These are phyloP conservation scores for Thozetella sp. DNA, from an alignment of 495 filamentous ascomycete species.

Conservation along the genomic window DNA sequence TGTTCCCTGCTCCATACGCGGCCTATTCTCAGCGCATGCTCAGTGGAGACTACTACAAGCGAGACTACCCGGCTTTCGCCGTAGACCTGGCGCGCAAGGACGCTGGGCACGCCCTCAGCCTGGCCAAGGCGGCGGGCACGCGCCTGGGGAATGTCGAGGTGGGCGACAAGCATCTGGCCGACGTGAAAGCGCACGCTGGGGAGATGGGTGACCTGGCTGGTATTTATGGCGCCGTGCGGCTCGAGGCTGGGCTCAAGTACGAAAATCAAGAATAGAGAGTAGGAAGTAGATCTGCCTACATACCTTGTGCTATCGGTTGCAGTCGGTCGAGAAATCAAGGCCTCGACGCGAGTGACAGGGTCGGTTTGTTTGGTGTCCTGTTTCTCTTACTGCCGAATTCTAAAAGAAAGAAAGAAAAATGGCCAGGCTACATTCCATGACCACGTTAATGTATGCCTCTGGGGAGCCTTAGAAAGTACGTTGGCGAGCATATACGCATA, in stretches of 20 bases:
- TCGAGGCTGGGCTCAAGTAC: slow-evolving; percentile 70
- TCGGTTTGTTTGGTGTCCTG: no score
- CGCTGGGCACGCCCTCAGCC: slow-evolving; percentile 67
- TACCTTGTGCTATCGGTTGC: neutral
- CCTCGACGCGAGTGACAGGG: no score
- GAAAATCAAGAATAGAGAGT: slow-evolving; percentile 47
- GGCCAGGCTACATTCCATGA: no score
- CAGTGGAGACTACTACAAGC: slow-evolving; percentile 68
- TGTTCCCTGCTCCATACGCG: slow-evolving; percentile 66
- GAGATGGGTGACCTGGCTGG: slow-evolving; percentile 80
- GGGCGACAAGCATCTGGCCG: slow-evolving; percentile 62
- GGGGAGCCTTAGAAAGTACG: no score
- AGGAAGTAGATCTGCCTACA: slow-evolving; percentile 9
- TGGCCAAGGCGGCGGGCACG: slow-evolving; percentile 66
- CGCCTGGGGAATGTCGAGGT: slow-evolving; percentile 67
- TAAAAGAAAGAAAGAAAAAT: no score
- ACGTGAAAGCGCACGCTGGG: slow-evolving; percentile 73
- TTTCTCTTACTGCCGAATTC: no score
- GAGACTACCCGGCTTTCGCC: slow-evolving; percentile 74
- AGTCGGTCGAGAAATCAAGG: no score
- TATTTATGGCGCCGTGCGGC: slow-evolving; percentile 77
- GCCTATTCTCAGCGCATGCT: slow-evolving; percentile 77
- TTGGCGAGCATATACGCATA: no score
- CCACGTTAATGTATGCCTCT: no score
- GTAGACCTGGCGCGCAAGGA: slow-evolving; percentile 89